Evolutionary conservation across 2,329 filamentous ascomycete genomes (phyloP).

Genomic region (Thelonectria rubi): DNA sequence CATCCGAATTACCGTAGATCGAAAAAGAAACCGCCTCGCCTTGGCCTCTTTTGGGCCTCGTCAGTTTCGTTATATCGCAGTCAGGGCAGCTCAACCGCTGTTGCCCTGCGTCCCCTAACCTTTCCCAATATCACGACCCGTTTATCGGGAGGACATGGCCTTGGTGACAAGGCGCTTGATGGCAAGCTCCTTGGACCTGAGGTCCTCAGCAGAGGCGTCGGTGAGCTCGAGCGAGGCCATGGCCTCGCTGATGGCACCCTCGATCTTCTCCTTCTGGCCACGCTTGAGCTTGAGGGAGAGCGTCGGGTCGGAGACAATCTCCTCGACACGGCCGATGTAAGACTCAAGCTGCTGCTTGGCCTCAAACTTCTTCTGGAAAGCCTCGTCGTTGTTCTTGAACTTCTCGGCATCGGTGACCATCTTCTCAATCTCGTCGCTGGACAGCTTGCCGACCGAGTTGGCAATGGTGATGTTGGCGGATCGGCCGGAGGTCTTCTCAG

Average conservation of each 20-base stretch:
- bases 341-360: slow-evolving; percentile 99
- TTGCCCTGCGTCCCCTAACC: slow-evolving; percentile 30
- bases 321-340: slow-evolving; percentile 98
- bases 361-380: slow-evolving; percentile 99
- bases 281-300: slow-evolving; percentile 98
- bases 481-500: slow-evolving; percentile 98
- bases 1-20: slow-evolving; percentile 46
- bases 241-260: slow-evolving; percentile 94
- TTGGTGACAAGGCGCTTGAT: slow-evolving; percentile 98
- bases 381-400: slow-evolving; percentile 98
- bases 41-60: slow-evolving; percentile 29
- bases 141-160: slow-evolving; percentile 92
- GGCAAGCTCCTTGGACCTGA: slow-evolving; percentile 99
- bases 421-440: slow-evolving; percentile 91
- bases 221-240: slow-evolving; percentile 98
- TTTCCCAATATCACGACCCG: slow-evolving; percentile 23
- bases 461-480: slow-evolving; percentile 99
- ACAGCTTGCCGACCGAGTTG: slow-evolving; percentile 99
- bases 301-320: slow-evolving; percentile 96
- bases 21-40: slow-evolving; percentile 38
- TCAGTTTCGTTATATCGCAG: slow-evolving; percentile 32
- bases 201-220: slow-evolving; percentile 88
- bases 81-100: slow-evolving; percentile 30
- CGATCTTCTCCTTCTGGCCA: slow-evolving; percentile 99
- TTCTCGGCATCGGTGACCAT: slow-evolving; percentile 98